phyloP scores from a whole-genome alignment of 2,329 filamentous ascomycete species.

The Fusarium zealandicum region DNA sequence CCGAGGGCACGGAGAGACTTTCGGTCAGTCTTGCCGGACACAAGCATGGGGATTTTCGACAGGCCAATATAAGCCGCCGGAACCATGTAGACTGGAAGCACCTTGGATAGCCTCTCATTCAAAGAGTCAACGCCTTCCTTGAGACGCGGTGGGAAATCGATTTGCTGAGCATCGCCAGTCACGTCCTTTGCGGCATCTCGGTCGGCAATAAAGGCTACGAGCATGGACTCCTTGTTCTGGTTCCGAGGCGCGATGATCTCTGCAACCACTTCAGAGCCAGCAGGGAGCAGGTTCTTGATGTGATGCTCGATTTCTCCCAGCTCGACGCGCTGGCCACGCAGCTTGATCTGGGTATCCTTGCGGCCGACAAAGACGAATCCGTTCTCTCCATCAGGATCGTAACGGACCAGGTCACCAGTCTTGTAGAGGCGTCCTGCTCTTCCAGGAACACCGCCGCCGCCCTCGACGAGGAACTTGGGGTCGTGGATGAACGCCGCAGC shows the following conservation, averaged over 20 bases:
- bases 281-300: conserved; percentile 50
- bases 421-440: conserved; percentile 60
- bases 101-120: conserved; percentile 33
- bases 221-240: conserved; percentile 44
- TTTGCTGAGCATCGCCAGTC: conserved; percentile 20
- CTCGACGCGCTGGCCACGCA: conserved; percentile 71
- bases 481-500: conserved; percentile 63
- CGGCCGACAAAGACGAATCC: conserved; percentile 66
- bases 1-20: conserved; percentile 34
- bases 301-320: conserved; percentile 62
- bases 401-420: conserved; percentile 66
- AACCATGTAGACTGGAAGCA: conserved; percentile 37
- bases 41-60: conserved; percentile 36
- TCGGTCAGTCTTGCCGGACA: conserved; percentile 38
- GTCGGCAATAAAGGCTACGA: conserved; percentile 37
- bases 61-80: conserved; percentile 34
- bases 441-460: conserved; percentile 47
- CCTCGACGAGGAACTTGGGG: conserved; percentile 58
- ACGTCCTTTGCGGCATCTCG: conserved; percentile 26
- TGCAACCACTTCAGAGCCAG: conserved; percentile 52
- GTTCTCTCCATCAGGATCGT: conserved; percentile 60
- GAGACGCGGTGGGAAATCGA: conserved; percentile 33
- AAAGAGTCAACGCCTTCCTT: conserved; percentile 25
- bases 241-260: conserved; percentile 55
- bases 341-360: conserved; percentile 73